Conservation (phyloP, 345 rosid species). For the Moricandia arvensis region DNA sequence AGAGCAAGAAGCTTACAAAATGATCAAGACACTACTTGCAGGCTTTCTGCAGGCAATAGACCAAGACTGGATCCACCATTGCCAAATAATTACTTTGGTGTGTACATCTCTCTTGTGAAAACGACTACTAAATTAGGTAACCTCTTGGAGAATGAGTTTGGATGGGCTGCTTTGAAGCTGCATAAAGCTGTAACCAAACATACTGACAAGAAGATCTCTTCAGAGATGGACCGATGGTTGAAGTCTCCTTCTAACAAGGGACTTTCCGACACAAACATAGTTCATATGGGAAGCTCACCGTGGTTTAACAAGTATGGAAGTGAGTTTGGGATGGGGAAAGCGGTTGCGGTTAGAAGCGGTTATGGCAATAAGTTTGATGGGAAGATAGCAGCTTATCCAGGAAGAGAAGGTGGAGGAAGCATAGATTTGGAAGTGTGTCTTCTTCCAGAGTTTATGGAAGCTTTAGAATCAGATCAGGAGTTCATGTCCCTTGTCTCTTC, state of each 20-base stretch:
- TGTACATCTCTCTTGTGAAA: constrained; percentile 37
- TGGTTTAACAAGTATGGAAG: constrained; percentile 68
- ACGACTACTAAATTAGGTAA: constrained; percentile 39
- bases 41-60: constrained; percentile 46
- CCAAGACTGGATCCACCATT: constrained; percentile 55
- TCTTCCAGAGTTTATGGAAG: constrained; percentile 49
- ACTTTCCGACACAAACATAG: constrained; percentile 34
- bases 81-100: constrained; percentile 54
- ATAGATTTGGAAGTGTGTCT: constrained; percentile 71
- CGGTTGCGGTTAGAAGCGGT: constrained; percentile 66
- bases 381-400: constrained; percentile 60
- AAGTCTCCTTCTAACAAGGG: constrained; percentile 18
- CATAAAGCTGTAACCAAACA: constrained; percentile 53
- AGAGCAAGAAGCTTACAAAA: constrained; percentile 40
- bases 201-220: constrained; percentile 31
- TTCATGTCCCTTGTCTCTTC: constrained; percentile 41
- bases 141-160: constrained; percentile 48
- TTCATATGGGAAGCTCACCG: constrained; percentile 80
- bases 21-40: constrained; percentile 46
- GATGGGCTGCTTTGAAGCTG: constrained; percentile 66
- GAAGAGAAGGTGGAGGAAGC: constrained; percentile 66
- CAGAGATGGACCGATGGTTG: constrained; percentile 35
- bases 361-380: constrained; percentile 62
- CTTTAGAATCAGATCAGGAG: constrained; percentile 58
- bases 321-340: constrained; percentile 81